A percentile compares a stretch with the other conserved stretches of the same genome.
phyloP scores from a whole-genome alignment of 2,329 filamentous ascomycete species.

The Plectosphaerella plurivora region DNA sequence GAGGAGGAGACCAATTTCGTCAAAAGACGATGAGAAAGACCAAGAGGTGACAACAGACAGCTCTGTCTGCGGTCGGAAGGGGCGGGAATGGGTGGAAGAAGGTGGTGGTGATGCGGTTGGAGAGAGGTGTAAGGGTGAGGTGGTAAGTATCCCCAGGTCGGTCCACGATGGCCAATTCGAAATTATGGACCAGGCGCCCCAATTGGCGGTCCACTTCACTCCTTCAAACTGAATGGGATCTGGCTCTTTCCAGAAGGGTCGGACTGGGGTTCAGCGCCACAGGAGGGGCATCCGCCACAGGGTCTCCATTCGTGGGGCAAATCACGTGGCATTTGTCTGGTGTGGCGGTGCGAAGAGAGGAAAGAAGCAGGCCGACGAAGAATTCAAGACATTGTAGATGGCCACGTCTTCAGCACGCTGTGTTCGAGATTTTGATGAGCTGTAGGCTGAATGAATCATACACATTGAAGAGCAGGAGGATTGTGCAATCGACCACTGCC shows the following conservation, averaged over 20 bases:
- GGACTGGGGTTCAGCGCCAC: not conserved
- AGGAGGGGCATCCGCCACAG: too few species aligned
- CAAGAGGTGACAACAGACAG: conserved; percentile 26
- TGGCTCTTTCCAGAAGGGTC: conserved; percentile 3
- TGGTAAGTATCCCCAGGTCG: not conserved
- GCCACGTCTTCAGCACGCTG: too few species aligned
- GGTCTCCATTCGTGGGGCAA: too few species aligned
- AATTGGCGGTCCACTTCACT: not conserved
- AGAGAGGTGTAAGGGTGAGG: conserved; percentile 29
- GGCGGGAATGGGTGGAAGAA: conserved; percentile 13
- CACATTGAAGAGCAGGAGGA: too few species aligned
- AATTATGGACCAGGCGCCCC: not conserved
- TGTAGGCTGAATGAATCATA: too few species aligned
- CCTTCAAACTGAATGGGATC: not conserved
- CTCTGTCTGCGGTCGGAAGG: conserved; percentile 5
- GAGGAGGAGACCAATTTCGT: conserved; percentile 15
- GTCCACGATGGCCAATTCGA: conserved; percentile 4
- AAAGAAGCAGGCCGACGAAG: too few species aligned
- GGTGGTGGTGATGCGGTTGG: conserved; percentile 13
- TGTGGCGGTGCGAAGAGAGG: too few species aligned
- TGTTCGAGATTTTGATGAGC: too few species aligned
- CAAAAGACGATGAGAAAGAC: conserved; percentile 27
- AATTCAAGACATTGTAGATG: too few species aligned
- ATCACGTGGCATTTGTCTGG: too few species aligned
- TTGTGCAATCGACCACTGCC: too few species aligned